Evolutionary conservation across 306 rosid genomes (phyloP).

Genomic region (Fragaria vesca): DNA sequence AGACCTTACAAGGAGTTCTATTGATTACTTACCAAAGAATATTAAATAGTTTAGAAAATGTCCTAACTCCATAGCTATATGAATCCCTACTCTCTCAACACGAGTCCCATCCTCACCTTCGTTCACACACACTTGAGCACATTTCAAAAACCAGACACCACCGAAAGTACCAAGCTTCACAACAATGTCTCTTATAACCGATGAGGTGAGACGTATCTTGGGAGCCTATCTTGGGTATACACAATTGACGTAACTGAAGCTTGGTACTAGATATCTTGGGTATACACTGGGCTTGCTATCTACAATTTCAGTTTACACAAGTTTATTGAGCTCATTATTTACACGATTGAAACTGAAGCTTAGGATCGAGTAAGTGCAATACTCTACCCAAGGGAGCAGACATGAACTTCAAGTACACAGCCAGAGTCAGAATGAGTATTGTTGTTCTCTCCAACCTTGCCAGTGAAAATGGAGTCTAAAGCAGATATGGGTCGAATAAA

Average conservation of each 20-base stretch:
- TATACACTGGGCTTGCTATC: too few relatives aligned
- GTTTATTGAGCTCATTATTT: too few relatives aligned
- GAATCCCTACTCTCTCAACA: conserved; percentile 14
- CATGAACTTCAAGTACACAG: not conserved
- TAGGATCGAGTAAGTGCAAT: too few relatives aligned
- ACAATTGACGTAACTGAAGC: too few relatives aligned
- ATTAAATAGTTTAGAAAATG: too few relatives aligned
- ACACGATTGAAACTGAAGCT: too few relatives aligned
- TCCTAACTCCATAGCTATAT: conserved; percentile 33
- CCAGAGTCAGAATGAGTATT: not conserved
- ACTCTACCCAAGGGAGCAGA: not conserved
- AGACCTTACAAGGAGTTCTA: not conserved
- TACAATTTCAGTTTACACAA: too few relatives aligned
- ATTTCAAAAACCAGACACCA: not conserved
- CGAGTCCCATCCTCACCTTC: not conserved
- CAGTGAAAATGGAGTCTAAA: not conserved
- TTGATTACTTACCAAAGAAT: not conserved
- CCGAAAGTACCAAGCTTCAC: not conserved
- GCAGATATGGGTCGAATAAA: not conserved
- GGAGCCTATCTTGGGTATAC: too few relatives aligned
- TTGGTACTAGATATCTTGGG: too few relatives aligned
- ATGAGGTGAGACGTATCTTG: too few relatives aligned
- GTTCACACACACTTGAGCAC: not conserved
- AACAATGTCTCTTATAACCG: too few relatives aligned
- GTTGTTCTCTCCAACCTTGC: not conserved